Base-by-base conservation (phyloP, 768 basidiomycete species). In the Fibroporia radiculosa region DNA sequence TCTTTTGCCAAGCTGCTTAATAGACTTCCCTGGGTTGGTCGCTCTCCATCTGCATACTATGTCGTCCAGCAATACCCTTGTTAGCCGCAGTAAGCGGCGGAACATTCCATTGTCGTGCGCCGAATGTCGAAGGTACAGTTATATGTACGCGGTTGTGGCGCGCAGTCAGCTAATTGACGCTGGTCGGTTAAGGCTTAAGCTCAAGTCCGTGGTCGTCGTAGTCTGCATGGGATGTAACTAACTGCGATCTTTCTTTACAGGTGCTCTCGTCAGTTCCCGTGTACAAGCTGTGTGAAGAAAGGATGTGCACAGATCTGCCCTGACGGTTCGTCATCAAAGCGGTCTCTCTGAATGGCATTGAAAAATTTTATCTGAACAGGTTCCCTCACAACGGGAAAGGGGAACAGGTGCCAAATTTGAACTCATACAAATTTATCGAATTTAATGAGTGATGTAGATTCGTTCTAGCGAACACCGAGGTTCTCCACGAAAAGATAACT, bases 381-480 rank as follows among this genome's bases (percentile, higher is more conserved):
- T 13, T 81, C 80, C 24, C 68, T 84, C 29, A 83, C 81, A 10
- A 83, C 82, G 12, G 82, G 82, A 48, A 83, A 81, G 59, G 82
- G 82, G 11, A 85, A 84, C 58, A 67, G 82, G 82, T 80, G n/a
- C n/a, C n/a, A n/a, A n/a, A n/a, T n/a, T n/a, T n/a, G n/a, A 53
- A 40, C 57, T 48, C 31, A n/a, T 34, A 27, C 26, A 25, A 22
- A 14, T 18, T 36, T 24, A 26, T 13, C 26, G 19, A 22, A 13
- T 45, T 41, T 44, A 32, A 47, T 26, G 34, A 13, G 16, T 12
- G 34, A n/a, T 13, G 8, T 45, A 82, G 82, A 56, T 83, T 83
- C 50, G 81, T 84, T 25, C 70, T 84, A 10, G 82, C 82, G 16
- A 82, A 82, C 52, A 82, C 81, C 26, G 80, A 83, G 59, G 72